Percentiles rank a stretch among this genome's conserved stretches.
These are phyloP conservation scores for Boletus rubropictus DNA, from an alignment of 768 basidiomycete genomes.

Conservation along the genomic window DNA sequence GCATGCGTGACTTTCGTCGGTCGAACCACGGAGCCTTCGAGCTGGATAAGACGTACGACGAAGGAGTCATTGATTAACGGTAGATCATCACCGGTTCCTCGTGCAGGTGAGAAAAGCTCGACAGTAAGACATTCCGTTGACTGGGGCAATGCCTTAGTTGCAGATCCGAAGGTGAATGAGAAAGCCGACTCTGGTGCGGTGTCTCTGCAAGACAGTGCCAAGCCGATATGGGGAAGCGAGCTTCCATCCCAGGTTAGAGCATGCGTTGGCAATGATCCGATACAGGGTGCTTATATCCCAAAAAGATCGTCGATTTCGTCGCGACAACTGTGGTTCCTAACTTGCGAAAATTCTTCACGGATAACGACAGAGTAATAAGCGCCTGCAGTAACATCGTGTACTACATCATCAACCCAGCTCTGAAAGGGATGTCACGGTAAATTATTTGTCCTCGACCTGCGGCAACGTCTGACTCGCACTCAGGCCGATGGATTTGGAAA, in stretches of 20 bases:
- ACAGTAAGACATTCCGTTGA: neutral
- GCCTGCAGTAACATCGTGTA: constrained; percentile 80
- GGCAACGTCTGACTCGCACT: constrained; percentile 7
- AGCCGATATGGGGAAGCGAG: constrained; percentile 26
- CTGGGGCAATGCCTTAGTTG: constrained; percentile 8
- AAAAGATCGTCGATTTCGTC: constrained; percentile 69
- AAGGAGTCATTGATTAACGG: constrained; percentile 67
- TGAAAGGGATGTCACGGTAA: constrained; percentile 74
- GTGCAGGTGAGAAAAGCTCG: constrained; percentile 38
- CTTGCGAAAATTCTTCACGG: constrained; percentile 72
- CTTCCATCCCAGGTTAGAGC: constrained; percentile 25
- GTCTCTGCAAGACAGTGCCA: constrained; percentile 32
- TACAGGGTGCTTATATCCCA: constrained; percentile 4
- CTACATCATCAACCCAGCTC: constrained; percentile 73
- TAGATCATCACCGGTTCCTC: constrained; percentile 62
- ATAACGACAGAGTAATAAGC: constrained; percentile 76
- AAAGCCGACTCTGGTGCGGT: constrained; percentile 45
- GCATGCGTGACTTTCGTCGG: constrained; percentile 68
- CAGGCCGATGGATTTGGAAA: constrained; percentile 77
- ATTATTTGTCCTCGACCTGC: constrained; percentile 8
- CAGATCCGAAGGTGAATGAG: constrained; percentile 54
- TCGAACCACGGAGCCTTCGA: constrained; percentile 65
- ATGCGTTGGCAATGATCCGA: constrained; percentile 14
- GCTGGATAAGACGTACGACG: constrained; percentile 69
- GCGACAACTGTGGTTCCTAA: constrained; percentile 65